phyloP scores from a whole-genome alignment of 2,329 filamentous ascomycete species.

The Penicillium palitans region DNA sequence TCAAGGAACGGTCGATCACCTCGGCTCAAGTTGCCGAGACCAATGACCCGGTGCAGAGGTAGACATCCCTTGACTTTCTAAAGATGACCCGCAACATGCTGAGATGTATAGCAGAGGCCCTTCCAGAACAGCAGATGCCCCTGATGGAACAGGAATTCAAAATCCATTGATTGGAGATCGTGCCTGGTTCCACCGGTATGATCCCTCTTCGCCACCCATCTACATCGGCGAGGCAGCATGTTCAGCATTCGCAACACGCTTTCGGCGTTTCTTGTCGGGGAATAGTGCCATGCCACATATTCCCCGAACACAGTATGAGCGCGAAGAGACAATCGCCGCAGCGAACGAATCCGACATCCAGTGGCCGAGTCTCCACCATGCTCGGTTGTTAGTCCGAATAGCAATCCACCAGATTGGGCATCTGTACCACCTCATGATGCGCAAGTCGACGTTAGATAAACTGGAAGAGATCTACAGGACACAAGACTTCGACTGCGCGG shows the following conservation, averaged over 20 bases:
- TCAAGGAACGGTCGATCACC: slow-evolving; percentile 33
- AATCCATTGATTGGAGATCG: slow-evolving; percentile 39
- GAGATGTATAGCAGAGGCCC: slow-evolving; percentile 3
- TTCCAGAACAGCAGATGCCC: slow-evolving; percentile 22
- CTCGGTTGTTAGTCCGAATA: slow-evolving; percentile 39
- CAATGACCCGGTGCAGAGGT: slow-evolving; percentile 18
- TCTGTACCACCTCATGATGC: slow-evolving; percentile 40
- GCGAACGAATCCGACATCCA: slow-evolving; percentile 32
- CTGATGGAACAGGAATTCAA: slow-evolving; percentile 34
- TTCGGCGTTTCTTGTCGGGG: slow-evolving; percentile 39
- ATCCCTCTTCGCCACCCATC: slow-evolving; percentile 38
- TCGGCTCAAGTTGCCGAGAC: slow-evolving; percentile 30
- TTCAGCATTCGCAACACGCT: slow-evolving; percentile 43
- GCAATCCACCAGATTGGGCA: slow-evolving; percentile 40
- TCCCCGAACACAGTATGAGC: slow-evolving; percentile 36
- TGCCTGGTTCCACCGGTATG: slow-evolving; percentile 40
- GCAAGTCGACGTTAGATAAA: slow-evolving; percentile 42
- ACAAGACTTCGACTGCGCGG: slow-evolving; percentile 31
- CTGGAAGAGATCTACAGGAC: slow-evolving; percentile 42
- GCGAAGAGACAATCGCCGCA: slow-evolving; percentile 32
- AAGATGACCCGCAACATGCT: not conserved
- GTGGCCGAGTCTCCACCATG: slow-evolving; percentile 41
- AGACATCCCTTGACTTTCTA: not conserved
- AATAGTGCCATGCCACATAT: slow-evolving; percentile 36
- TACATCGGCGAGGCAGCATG: slow-evolving; percentile 44